phyloP scores from a whole-genome alignment of 805 yeast species.

The Ogataea neopini region DNA sequence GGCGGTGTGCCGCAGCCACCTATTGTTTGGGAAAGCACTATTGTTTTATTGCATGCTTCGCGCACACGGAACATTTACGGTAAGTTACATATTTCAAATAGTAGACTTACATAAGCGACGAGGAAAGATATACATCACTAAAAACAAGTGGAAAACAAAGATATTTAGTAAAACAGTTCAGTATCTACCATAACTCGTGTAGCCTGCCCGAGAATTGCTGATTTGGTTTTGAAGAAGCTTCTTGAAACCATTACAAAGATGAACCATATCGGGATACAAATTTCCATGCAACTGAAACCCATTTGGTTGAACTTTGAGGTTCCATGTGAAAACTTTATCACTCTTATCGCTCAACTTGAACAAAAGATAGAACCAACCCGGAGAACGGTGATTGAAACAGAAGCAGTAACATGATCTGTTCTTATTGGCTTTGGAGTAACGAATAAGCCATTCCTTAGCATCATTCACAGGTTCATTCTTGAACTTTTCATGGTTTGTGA shows the following conservation, averaged over 20 bases:
- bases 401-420: conserved; percentile 88
- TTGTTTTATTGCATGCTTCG: too few relatives aligned
- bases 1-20: neutral
- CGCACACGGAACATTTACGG: too few relatives aligned
- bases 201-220: conserved; percentile 21
- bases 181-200: conserved; percentile 24
- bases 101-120: conserved; percentile 1
- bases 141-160: neutral
- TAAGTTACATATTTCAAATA: too few relatives aligned
- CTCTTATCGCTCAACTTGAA: conserved; percentile 73
- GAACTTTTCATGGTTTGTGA: conserved; percentile 86
- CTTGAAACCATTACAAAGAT: conserved; percentile 94
- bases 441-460: conserved; percentile 82
- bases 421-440: conserved; percentile 89
- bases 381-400: conserved; percentile 84
- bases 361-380: conserved; percentile 90
- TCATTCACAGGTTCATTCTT: conserved; percentile 76
- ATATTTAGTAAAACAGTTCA: neutral
- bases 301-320: conserved; percentile 84
- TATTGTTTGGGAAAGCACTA: neutral
- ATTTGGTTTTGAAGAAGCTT: conserved; percentile 37
- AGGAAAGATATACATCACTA: neutral
- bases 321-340: conserved; percentile 78
- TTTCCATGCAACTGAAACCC: conserved; percentile 81
- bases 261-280: conserved; percentile 84